Evolutionary conservation across 768 basidiomycete genomes (phyloP), one percentile per base, ranked within the genome.

Genomic region (Dacryopinax primogenitus): DNA sequence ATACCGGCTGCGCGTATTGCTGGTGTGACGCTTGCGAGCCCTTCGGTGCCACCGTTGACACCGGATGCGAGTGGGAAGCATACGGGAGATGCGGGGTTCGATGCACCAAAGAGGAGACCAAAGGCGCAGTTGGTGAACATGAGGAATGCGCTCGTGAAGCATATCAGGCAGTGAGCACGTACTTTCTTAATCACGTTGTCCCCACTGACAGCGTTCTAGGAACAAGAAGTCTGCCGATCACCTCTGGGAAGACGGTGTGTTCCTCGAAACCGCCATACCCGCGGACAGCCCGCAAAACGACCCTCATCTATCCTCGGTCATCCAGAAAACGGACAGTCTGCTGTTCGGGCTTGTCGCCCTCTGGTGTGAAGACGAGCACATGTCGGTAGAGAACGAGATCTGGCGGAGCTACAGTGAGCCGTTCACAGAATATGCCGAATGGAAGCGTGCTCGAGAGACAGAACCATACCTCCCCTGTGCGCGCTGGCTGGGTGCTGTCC

Each of bases 331-430:
- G 9, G 51, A 58, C 51, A 58, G 51, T 18, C 9, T 58, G 4
- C 51, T 58, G 26, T 58, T 58, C 26, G 51, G 26, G 26, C 51
- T 58, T 30, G 23, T 18, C 26, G 51, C 51, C 13, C 51, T 58
- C 51, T 58, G 51, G 51, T 26, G 51, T 30, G 51, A 58, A 30
- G 51, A 58, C 9, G 51, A 58, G 51, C 26, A 58, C 51, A 58
- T 58, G 51, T 13, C 51, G 13, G 51, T 58, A 3, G 51, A 58
- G 51, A 58, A 58, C 51, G 51, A 58, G 51, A 11, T 58, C 4
- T 58, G 51, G 51, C 11, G 51, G 51, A 58, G 21, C 30, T 58
- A 15, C 51, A 32, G 21, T 30, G 51, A 58, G 51, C 26, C 51
- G 51, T 58, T 28, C 51, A 23, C 32, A 15, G 51, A 58, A 30